Percentiles rank a stretch among this genome's conserved stretches.
These are phyloP conservation scores for Xylaria palmicola DNA, from an alignment of 495 filamentous ascomycete genomes.

Conservation along the genomic window DNA sequence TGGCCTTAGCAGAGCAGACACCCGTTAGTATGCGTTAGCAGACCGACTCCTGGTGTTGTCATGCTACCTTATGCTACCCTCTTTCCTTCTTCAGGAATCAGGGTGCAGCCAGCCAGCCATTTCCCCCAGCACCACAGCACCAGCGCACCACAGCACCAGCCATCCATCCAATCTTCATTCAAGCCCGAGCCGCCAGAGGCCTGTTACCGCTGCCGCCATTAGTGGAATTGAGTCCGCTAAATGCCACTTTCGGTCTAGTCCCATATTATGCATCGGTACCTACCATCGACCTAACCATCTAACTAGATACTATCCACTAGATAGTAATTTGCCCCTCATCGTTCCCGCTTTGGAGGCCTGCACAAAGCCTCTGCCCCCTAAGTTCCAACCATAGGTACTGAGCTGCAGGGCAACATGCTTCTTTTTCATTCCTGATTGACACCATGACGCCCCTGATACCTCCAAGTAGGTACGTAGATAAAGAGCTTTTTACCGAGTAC, in stretches of 20 bases:
- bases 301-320: too few relatives aligned
- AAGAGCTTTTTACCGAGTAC: too few relatives aligned
- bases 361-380: too few relatives aligned
- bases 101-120: background rate
- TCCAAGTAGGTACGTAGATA: too few relatives aligned
- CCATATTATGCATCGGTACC: constrained; percentile 8
- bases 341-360: too few relatives aligned
- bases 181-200: constrained; percentile 11
- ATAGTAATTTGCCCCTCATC: constrained; percentile 14
- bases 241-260: background rate
- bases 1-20: background rate
- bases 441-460: too few relatives aligned
- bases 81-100: background rate
- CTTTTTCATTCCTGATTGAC: too few relatives aligned
- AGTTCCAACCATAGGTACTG: too few relatives aligned
- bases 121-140: background rate
- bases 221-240: background rate
- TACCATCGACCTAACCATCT: background rate
- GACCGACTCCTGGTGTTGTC: constrained; percentile 4
- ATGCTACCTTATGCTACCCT: background rate
- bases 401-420: too few relatives aligned
- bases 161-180: constrained; percentile 8
- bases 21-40: background rate
- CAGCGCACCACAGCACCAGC: too few relatives aligned
- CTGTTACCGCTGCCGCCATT: background rate